A percentile compares a stretch with the other conserved stretches of the same genome.
phyloP scores from a whole-genome alignment of 169 alveolate species.

The Eimeria necatrix region DNA sequence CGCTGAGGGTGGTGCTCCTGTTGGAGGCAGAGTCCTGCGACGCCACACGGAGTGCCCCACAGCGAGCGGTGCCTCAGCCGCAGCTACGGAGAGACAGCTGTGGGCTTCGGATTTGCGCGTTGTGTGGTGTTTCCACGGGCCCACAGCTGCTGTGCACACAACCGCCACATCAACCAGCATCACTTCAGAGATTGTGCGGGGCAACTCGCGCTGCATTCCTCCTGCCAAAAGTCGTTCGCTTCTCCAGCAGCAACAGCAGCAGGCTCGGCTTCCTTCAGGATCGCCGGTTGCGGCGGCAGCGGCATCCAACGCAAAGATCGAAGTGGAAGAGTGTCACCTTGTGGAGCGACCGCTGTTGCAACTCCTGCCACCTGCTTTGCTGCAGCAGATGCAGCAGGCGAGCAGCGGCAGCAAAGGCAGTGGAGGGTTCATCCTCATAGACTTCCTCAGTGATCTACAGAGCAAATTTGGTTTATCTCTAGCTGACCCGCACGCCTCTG shows the following conservation, averaged over 20 bases:
- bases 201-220: slow-evolving; percentile 4
- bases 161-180: slow-evolving; percentile 64
- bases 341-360: slow-evolving; percentile 63
- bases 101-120: slow-evolving; percentile 59
- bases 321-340: background rate
- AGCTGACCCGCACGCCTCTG: slow-evolving; percentile 34
- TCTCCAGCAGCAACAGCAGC: background rate
- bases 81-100: slow-evolving; percentile 20
- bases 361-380: slow-evolving; percentile 3
- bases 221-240: slow-evolving; percentile 6
- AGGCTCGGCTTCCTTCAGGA: background rate
- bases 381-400: slow-evolving; percentile 45
- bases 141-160: slow-evolving; percentile 63
- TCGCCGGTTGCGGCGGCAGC: background rate
- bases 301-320: background rate
- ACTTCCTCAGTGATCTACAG: slow-evolving; percentile 45
- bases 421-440: slow-evolving; percentile 55
- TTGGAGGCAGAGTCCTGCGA: background rate
- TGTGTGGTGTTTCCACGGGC: slow-evolving; percentile 74
- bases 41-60: background rate
- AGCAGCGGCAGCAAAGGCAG: slow-evolving; percentile 25
- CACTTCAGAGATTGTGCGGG: slow-evolving; percentile 46
- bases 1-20: background rate
- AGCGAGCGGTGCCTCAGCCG: slow-evolving; percentile 16
- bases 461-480: slow-evolving; percentile 61